Evolutionary conservation across 768 basidiomycete genomes (phyloP).

Genomic region (Lyophyllum atratum): DNA sequence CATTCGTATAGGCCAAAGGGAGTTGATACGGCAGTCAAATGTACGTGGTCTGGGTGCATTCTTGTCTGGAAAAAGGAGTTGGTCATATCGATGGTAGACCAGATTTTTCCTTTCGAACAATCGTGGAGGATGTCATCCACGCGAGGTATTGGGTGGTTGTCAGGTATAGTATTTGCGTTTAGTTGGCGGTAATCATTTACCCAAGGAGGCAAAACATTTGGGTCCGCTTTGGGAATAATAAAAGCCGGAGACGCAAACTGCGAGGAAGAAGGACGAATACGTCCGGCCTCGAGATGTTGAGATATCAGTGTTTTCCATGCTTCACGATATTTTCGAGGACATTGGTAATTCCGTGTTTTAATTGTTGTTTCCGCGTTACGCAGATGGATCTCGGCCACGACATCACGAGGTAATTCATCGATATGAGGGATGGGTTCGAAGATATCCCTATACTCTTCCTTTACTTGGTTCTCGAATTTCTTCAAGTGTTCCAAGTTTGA

Average conservation of each 20-base stretch:
- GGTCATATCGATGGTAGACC: too few relatives aligned
- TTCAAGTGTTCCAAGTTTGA: background rate
- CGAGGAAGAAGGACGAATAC: conserved; percentile 28
- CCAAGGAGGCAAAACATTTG: conserved; percentile 29
- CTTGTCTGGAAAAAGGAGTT: too few relatives aligned
- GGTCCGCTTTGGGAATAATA: conserved; percentile 36
- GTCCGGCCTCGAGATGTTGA: conserved; percentile 32
- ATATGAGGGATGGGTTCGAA: conserved; percentile 31
- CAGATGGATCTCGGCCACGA: conserved; percentile 22
- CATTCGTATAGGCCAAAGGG: conserved; percentile 38
- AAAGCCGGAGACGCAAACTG: conserved; percentile 35
- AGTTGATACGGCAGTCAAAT: conserved; percentile 33
- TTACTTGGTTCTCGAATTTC: conserved; percentile 2
- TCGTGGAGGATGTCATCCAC: too few relatives aligned
- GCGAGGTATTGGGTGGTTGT: too few relatives aligned
- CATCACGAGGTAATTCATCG: conserved; percentile 21
- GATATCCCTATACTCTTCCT: conserved; percentile 16
- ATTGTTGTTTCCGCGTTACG: conserved; percentile 29
- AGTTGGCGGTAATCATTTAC: conserved; percentile 35
- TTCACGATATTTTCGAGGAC: conserved; percentile 31
- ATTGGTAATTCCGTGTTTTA: conserved; percentile 26
- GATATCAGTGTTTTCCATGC: conserved; percentile 34
- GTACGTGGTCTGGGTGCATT: conserved; percentile 28
- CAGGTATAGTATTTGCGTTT: conserved; percentile 30
- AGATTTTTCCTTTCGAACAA: too few relatives aligned